Conservation (phyloP, 1,139 yeast species). For the Yamadazyma buinensis region DNA sequence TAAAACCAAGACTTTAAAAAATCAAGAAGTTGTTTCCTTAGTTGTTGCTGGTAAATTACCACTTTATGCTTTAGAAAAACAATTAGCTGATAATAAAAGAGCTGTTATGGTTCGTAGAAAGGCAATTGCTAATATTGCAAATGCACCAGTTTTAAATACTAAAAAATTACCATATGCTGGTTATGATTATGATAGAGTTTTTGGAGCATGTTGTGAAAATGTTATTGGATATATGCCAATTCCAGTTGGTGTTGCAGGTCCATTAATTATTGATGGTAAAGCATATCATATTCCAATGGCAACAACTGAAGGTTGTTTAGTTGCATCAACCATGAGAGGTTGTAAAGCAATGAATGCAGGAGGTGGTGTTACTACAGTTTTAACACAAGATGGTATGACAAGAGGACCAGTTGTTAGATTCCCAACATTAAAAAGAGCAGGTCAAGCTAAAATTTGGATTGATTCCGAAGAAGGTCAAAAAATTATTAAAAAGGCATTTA, state of each 20-base stretch:
- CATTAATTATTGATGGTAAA: conserved; percentile 82
- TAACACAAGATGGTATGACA: conserved; percentile 97
- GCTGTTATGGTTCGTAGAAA: conserved; percentile 93
- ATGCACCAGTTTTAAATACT: conserved; percentile 74
- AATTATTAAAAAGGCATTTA: conserved; percentile 81
- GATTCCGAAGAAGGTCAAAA: conserved; percentile 93
- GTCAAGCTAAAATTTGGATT: conserved; percentile 92
- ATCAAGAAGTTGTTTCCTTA: conserved; percentile 71
- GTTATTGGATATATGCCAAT: conserved; percentile 95
- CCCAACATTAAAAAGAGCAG: conserved; percentile 79
- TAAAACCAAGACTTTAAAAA: conserved; percentile 56
- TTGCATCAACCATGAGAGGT: conserved; percentile 98
- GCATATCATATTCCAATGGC: conserved; percentile 97
- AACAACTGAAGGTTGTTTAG: conserved; percentile 97
- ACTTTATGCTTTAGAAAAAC: conserved; percentile 89
- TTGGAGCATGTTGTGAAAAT: conserved; percentile 98
- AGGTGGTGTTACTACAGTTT: conserved; percentile 90
- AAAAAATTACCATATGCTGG: conserved; percentile 71
- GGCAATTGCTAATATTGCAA: conserved; percentile 79
- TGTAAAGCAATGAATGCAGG: conserved; percentile 98
- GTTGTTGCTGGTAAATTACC: conserved; percentile 81
- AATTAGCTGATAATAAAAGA: conserved; percentile 78
- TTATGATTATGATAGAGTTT: conserved; percentile 92
- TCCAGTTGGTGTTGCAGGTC: conserved; percentile 98
- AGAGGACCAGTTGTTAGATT: conserved; percentile 97